Conservation (phyloP, 768 basidiomycete genomes). For the Boletus huronensis region DNA sequence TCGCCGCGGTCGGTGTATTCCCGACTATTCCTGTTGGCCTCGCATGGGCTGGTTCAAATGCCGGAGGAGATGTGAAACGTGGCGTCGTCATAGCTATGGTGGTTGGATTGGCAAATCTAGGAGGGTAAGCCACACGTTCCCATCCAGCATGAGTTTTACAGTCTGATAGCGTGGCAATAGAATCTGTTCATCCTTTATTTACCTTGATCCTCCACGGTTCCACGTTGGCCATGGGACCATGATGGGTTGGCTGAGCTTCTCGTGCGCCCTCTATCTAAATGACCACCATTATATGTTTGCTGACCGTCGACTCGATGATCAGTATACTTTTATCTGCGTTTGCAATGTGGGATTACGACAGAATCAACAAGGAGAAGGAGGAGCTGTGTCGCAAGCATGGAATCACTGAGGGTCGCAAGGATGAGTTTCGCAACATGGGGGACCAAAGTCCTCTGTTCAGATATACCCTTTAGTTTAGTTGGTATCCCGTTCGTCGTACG, state of each 20-base stretch:
- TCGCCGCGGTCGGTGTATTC: slow-evolving; percentile 52
- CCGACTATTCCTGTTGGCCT: slow-evolving; percentile 47
- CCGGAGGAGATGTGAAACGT: slow-evolving; percentile 53
- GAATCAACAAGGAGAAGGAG: slow-evolving; percentile 49
- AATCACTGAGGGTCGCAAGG: slow-evolving; percentile 38
- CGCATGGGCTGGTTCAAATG: slow-evolving; percentile 55
- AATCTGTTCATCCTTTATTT: slow-evolving; percentile 43
- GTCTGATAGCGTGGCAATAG: slow-evolving; percentile 20
- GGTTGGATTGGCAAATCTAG: slow-evolving; percentile 53
- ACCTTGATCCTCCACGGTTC: slow-evolving; percentile 37
- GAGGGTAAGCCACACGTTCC: slow-evolving; percentile 38
- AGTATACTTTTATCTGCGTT: slow-evolving; percentile 42
- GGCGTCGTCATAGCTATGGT: slow-evolving; percentile 53
- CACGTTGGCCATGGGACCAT: slow-evolving; percentile 36
- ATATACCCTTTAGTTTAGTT: slow-evolving; percentile 22
- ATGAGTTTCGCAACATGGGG: slow-evolving; percentile 47
- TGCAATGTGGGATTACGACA: slow-evolving; percentile 47
- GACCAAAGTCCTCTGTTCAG: slow-evolving; percentile 56
- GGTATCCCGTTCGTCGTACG: background rate
- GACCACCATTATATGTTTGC: slow-evolving; percentile 16
- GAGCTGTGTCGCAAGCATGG: slow-evolving; percentile 41
- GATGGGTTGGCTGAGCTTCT: slow-evolving; percentile 35
- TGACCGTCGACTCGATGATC: slow-evolving; percentile 24
- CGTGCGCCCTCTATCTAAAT: slow-evolving; percentile 17
- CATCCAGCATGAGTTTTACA: background rate